These are phyloP conservation scores for Salix udensis DNA, from an alignment of 345 rosid genomes.

Conservation along the genomic window DNA sequence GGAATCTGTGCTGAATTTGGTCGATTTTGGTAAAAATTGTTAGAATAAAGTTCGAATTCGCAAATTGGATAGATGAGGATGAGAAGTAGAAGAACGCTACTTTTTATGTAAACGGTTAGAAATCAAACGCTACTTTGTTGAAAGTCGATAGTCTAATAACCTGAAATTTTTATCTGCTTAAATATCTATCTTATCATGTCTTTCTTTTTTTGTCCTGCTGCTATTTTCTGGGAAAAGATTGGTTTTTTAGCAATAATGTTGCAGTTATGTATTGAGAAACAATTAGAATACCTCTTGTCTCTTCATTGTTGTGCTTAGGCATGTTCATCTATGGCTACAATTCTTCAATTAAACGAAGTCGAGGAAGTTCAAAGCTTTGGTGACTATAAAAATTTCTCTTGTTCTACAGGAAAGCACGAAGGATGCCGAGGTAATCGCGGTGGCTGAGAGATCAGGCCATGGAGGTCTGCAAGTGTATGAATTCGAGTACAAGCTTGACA, in stretches of 20 bases:
- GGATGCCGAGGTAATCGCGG: slow-evolving; percentile 66
- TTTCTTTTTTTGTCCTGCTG: not conserved
- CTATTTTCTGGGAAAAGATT: not conserved
- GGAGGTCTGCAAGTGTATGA: slow-evolving; percentile 66
- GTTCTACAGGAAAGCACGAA: slow-evolving; percentile 69
- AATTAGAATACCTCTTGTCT: not conserved
- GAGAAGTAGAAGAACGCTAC: too few relatives aligned
- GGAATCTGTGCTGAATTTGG: too few relatives aligned
- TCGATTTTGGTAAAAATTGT: too few relatives aligned
- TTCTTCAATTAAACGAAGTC: not conserved
- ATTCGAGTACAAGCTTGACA: slow-evolving; percentile 74
- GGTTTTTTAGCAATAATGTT: not conserved
- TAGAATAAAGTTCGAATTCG: too few relatives aligned
- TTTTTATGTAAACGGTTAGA: too few relatives aligned
- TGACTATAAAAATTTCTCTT: not conserved
- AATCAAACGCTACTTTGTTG: not conserved
- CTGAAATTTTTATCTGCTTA: not conserved
- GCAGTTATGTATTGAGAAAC: not conserved
- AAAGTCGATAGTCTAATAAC: not conserved
- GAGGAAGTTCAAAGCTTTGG: not conserved
- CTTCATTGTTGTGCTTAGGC: not conserved
- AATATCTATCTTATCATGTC: not conserved
- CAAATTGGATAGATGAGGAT: too few relatives aligned
- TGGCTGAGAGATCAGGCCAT: slow-evolving; percentile 58
- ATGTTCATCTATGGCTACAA: not conserved